Percentiles rank a stretch among this genome's conserved stretches.
phyloP scores from a whole-genome alignment of 2,329 filamentous ascomycete species.

The Spiromastix sp. region DNA sequence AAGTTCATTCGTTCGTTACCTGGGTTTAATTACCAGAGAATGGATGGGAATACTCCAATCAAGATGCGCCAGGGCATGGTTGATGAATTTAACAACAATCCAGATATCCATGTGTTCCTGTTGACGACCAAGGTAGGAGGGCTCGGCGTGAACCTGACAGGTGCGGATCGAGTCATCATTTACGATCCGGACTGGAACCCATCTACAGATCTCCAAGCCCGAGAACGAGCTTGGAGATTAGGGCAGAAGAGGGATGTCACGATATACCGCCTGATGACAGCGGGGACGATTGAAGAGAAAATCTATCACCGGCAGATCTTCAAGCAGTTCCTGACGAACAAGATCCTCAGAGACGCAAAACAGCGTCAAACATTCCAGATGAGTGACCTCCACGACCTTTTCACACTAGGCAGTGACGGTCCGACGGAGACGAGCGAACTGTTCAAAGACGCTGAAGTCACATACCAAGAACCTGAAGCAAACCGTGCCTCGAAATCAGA shows the following conservation, averaged over 20 bases:
- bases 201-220: conserved; percentile 88
- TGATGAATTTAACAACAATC: conserved; percentile 80
- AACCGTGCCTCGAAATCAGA: conserved; percentile 13
- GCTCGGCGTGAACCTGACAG: conserved; percentile 85
- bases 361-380: conserved; percentile 86
- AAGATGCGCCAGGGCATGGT: conserved; percentile 82
- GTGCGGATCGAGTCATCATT: conserved; percentile 91
- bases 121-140: conserved; percentile 94
- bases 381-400: conserved; percentile 83
- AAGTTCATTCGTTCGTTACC: conserved; percentile 60
- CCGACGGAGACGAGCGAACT: conserved; percentile 75
- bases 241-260: conserved; percentile 92
- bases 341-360: conserved; percentile 88
- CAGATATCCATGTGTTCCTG: conserved; percentile 74
- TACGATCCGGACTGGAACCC: conserved; percentile 99
- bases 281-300: conserved; percentile 97
- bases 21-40: conserved; percentile 68
- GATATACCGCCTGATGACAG: conserved; percentile 96
- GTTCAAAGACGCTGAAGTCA: conserved; percentile 79
- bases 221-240: conserved; percentile 89
- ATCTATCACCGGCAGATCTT: conserved; percentile 98
- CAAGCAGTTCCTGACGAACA: conserved; percentile 96
- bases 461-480: conserved; percentile 38
- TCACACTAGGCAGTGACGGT: conserved; percentile 61
- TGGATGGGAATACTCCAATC: conserved; percentile 89